Conservation (phyloP, 495 filamentous ascomycete genomes). For the Aspergillus panamensis region DNA sequence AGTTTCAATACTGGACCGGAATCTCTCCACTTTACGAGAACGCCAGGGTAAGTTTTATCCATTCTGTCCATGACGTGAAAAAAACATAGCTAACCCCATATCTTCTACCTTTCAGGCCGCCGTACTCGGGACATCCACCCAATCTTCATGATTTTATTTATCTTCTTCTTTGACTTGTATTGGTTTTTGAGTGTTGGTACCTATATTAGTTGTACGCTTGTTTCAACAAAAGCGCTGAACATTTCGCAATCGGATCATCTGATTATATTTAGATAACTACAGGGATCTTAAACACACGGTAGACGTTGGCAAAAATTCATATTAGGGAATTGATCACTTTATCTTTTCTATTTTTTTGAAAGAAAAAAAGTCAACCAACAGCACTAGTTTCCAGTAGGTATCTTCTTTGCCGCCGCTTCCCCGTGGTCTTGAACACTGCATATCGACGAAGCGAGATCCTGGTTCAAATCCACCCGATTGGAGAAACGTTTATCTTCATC, state of each 20-base stretch:
- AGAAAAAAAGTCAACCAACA: too few relatives aligned
- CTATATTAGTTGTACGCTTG: constrained; percentile 1
- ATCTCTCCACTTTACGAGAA: constrained; percentile 66
- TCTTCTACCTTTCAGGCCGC: constrained; percentile 1
- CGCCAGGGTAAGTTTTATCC: constrained; percentile 40
- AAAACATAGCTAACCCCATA: neutral
- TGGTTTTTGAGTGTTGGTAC: neutral
- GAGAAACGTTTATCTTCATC: too few relatives aligned
- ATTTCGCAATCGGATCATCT: neutral
- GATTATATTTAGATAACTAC: neutral
- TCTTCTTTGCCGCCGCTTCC: too few relatives aligned
- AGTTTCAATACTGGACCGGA: constrained; percentile 78
- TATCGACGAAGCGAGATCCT: too few relatives aligned
- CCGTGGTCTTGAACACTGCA: too few relatives aligned
- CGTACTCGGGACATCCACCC: constrained; percentile 4
- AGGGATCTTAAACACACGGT: too few relatives aligned
- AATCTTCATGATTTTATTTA: neutral
- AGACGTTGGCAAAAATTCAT: too few relatives aligned
- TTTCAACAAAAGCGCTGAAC: constrained; percentile 9
- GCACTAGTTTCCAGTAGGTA: too few relatives aligned
- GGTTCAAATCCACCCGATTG: too few relatives aligned
- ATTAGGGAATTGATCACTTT: neutral
- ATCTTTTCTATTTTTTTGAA: neutral
- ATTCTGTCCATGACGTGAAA: too few relatives aligned
- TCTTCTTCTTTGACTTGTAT: neutral